Evolutionary conservation across 768 basidiomycete genomes (phyloP).

Genomic region (Butyriboletus loyo): DNA sequence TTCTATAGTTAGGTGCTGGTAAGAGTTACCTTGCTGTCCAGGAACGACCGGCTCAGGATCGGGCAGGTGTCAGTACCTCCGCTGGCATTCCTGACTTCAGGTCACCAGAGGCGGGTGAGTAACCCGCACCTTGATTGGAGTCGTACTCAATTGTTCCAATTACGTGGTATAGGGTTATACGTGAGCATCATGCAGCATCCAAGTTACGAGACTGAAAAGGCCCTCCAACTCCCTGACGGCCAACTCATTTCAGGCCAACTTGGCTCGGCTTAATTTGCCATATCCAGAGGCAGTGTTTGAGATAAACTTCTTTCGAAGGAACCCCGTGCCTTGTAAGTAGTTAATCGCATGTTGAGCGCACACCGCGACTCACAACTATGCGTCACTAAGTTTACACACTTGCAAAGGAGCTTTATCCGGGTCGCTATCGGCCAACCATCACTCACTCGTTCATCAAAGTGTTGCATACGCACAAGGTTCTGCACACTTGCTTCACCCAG

Average conservation of each 20-base stretch:
- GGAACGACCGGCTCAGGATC: constrained; percentile 1
- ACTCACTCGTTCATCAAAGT: constrained; percentile 90
- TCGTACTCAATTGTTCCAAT: not conserved
- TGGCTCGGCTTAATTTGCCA: constrained; percentile 75
- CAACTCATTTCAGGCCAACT: constrained; percentile 54
- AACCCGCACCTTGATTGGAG: not conserved
- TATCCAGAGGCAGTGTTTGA: constrained; percentile 96
- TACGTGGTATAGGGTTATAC: constrained; percentile 21
- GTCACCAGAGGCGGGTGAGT: constrained; percentile 75
- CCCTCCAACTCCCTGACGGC: not conserved
- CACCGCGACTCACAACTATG: not conserved
- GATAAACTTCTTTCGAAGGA: constrained; percentile 76
- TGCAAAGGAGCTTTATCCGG: constrained; percentile 91
- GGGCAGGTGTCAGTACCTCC: constrained; percentile 66
- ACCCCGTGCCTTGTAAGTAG: constrained; percentile 73
- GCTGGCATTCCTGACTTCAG: constrained; percentile 91
- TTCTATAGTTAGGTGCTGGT: constrained; percentile 65
- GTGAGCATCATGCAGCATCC: constrained; percentile 21
- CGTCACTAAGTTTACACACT: constrained; percentile 71
- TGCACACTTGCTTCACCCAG: constrained; percentile 83
- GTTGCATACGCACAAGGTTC: constrained; percentile 61
- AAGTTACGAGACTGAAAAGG: not conserved
- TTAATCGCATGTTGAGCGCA: not conserved
- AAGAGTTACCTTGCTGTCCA: constrained; percentile 14
- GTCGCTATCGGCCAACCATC: constrained; percentile 80